A percentile compares a stretch with the other conserved stretches of the same genome.
phyloP scores from a whole-genome alignment of 2,329 filamentous ascomycete genomes.

The Cercospora sojina region DNA sequence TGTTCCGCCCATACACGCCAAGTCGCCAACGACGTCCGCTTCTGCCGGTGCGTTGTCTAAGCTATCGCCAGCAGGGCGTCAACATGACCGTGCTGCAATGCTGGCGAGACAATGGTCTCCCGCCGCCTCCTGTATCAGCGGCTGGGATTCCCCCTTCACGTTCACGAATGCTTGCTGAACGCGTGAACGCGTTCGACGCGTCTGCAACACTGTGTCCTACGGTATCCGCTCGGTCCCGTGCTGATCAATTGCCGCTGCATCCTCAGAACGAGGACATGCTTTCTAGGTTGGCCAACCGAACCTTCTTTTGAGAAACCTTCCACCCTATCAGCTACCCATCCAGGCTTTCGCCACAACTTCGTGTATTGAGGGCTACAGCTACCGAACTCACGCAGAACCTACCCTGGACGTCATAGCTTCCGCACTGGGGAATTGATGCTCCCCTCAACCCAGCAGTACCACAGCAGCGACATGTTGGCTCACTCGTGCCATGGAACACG shows the following conservation, averaged over 20 bases:
- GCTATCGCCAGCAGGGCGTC: neutral
- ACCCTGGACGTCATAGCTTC: conserved; percentile 11
- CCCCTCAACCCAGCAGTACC: conserved; percentile 1
- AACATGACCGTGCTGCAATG: conserved; percentile 1
- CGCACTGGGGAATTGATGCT: neutral
- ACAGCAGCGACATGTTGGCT: conserved; percentile 7
- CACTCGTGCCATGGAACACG: conserved; percentile 7
- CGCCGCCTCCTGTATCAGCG: conserved; percentile 1
- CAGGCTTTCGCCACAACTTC: conserved; percentile 16
- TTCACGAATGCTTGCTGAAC: neutral
- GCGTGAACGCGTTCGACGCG: conserved; percentile 14
- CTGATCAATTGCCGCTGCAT: conserved; percentile 5
- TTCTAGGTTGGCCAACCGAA: neutral
- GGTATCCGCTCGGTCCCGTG: conserved; percentile 6
- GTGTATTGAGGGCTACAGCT: neutral
- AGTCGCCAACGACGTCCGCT: conserved; percentile 2
- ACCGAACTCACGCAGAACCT: conserved; percentile 14
- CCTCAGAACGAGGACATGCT: conserved; percentile 1
- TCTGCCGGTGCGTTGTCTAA: conserved; percentile 1
- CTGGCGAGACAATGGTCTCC: conserved; percentile 5
- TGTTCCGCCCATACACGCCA: conserved; percentile 9
- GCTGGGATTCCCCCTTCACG: conserved; percentile 9
- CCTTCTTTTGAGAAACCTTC: conserved; percentile 4
- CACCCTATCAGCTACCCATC: conserved; percentile 3
- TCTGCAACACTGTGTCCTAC: conserved; percentile 2